Base-by-base conservation (phyloP, 208 protist species). In the Trypanosoma vivax region DNA sequence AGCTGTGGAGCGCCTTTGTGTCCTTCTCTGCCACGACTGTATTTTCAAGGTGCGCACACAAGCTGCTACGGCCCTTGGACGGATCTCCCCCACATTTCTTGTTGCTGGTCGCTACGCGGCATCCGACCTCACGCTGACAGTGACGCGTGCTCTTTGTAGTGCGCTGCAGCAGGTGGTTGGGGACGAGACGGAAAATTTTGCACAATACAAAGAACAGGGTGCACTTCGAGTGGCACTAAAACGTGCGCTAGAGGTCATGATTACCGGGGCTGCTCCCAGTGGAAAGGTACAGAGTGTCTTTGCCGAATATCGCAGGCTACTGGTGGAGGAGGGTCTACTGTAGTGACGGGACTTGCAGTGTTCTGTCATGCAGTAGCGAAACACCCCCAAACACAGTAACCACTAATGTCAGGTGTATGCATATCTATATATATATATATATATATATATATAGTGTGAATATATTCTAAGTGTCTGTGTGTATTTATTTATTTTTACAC, bases 31-130 rank as follows among this genome's bases (percentile, higher is more conserved):
- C 40, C 61, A 63, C 11, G 85, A 92, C 27, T 65, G 71, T 39
- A 83, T 82, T 29, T 88, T 86, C 55, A 92, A 92, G 50, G 85
- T 92, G 16, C 80, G 81, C 50, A 86, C 76, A n/a, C 81, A 85
- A 57, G 81, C 81, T 13, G 85, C 79, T 4, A 54, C 30, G 2
- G 77, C 85, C 5, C 62, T 92, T 7, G 71, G 50, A 1, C 64
- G 55, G 25, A 37, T 75, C 9, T 52, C 56, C 3, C 35, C 52
- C 49, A 52, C 41, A 46, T 80, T 23, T 41, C 48, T 78, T 18
- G 43, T 41, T 33, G 42, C 65, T 2, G 70, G 63, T 7, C 43
- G 49, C 23, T 77, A 73, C 58, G 68, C 50, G 27, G 46, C 45
- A 6, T 55, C 54, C 0, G 82, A 85, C 39, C 41, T 83, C 28